Base-by-base conservation (phyloP, 2,329 filamentous ascomycete species). In the Sporothrix pallida region DNA sequence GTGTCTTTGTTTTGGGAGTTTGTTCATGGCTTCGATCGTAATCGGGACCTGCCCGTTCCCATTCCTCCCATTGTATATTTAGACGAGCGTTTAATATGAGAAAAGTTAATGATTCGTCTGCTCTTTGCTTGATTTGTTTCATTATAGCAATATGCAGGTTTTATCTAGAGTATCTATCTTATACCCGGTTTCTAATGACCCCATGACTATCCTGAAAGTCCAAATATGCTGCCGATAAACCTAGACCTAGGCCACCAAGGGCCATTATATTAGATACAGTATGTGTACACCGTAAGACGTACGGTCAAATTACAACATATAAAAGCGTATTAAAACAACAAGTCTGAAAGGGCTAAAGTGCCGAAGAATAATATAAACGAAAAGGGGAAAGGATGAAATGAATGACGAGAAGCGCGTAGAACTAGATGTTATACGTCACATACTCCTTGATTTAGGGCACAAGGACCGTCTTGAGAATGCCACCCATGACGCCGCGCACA, bases 1-100 rank as follows among this genome's bases (percentile, higher is more conserved):
- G 92, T 74, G 87, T 95, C 9, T 95, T 95, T 81, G 91, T 95
- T 70, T 81, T 95, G 75, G 92, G 92, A 13, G 84, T 86, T 10
- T 86, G 83, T 75, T 82, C 83, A 52, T 89, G 87, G 86, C 72
- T 81, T 75, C 81, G 83, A 75, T 75, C 74, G 23, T 54, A 65
- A 42, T 26, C n/a, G 58, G 48, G 20, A 54, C 13, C 44, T 23
- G 46, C 10, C 42, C 9, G 15, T 12, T 48, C 1, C 15, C 17
- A 37, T 23, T 46, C 4, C 9, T 7, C 17, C n/a, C 1, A 1
- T 17, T 44, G 13, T 58, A 7, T 71, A 10, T 42, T 23, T 62
- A 44, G 37, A 56, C 52, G 13, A 5, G 9, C 2, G 3, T 56
- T 26, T 12, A 5, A 20, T 23, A 23, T 2, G 15, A 52, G 31